These are phyloP conservation scores for Huntiella moniliformis DNA, from an alignment of 2,329 filamentous ascomycete species.

Conservation along the genomic window DNA sequence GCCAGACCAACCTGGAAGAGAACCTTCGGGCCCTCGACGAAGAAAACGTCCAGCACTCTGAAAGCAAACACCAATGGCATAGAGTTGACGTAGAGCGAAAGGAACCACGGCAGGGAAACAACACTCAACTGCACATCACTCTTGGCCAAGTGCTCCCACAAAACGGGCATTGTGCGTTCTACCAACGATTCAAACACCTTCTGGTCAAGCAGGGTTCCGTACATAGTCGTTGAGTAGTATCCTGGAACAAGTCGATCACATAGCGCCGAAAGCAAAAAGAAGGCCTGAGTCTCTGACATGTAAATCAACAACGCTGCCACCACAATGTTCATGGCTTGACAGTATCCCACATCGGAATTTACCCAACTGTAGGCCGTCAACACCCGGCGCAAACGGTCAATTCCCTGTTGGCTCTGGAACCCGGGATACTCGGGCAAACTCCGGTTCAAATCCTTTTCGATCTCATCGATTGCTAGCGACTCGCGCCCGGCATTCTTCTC, in stretches of 20 bases:
- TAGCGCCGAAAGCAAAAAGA: conserved; percentile 77
- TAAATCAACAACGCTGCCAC: conserved; percentile 96
- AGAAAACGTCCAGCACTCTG: conserved; percentile 91
- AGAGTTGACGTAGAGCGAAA: conserved; percentile 96
- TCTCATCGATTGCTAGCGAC: conserved; percentile 93
- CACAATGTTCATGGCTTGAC: conserved; percentile 99
- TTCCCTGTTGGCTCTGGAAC: conserved; percentile 91
- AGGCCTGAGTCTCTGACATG: conserved; percentile 90
- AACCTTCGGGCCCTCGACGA: conserved; percentile 92
- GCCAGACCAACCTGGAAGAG: conserved; percentile 91
- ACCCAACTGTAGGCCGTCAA: conserved; percentile 96
- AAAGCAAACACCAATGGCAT: conserved; percentile 98
- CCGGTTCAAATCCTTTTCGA: conserved; percentile 93
- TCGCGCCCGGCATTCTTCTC: conserved; percentile 67
- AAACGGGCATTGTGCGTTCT: conserved; percentile 95
- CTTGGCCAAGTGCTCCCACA: conserved; percentile 96
- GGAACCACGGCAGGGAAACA: conserved; percentile 91
- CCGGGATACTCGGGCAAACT: conserved; percentile 94
- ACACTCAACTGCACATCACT: conserved; percentile 94
- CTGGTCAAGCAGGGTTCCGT: conserved; percentile 88
- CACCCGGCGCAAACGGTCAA: conserved; percentile 71
- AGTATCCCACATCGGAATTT: conserved; percentile 89
- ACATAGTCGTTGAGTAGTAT: conserved; percentile 99
- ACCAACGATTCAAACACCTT: conserved; percentile 94
- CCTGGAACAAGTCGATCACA: conserved; percentile 87